Conservation (phyloP, 805 yeast species). For the Diddensiella santjacobensis region DNA sequence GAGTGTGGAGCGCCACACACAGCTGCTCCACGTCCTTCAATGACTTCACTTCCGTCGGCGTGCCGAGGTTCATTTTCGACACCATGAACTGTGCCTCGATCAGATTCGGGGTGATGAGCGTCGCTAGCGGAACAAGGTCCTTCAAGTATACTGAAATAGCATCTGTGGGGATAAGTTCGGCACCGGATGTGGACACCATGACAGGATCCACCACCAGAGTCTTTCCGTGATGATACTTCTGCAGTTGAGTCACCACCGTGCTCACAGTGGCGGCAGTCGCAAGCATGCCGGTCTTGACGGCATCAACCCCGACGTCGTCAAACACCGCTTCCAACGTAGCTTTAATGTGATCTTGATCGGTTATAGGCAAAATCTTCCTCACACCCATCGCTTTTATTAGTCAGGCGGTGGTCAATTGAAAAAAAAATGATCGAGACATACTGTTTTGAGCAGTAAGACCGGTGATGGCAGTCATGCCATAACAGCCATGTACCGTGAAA, state of each 20-base stretch:
- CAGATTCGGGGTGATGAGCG: constrained; percentile 70
- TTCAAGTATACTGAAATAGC: constrained; percentile 44
- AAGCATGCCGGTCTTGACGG: constrained; percentile 77
- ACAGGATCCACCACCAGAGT: constrained; percentile 76
- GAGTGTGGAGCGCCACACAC: constrained; percentile 39
- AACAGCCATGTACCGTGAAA: constrained; percentile 67
- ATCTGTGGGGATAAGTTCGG: constrained; percentile 46
- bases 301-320: constrained; percentile 59
- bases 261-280: constrained; percentile 49
- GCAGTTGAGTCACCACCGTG: constrained; percentile 40
- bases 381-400: constrained; percentile 37
- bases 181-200: constrained; percentile 77
- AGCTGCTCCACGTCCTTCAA: constrained; percentile 41
- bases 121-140: constrained; percentile 48
- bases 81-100: constrained; percentile 51
- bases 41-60: background rate
- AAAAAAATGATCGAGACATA: constrained; percentile 7
- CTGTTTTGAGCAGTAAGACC: constrained; percentile 82
- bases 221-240: constrained; percentile 31
- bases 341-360: constrained; percentile 43
- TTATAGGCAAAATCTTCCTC: constrained; percentile 36
- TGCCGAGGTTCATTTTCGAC: background rate
- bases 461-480: constrained; percentile 71
- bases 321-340: constrained; percentile 51
- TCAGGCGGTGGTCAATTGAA: background rate